Evolutionary conservation across 306 rosid species (phyloP), one percentile per base, ranked within the genome.

Genomic region (Herpetospermum pedunculosum): DNA sequence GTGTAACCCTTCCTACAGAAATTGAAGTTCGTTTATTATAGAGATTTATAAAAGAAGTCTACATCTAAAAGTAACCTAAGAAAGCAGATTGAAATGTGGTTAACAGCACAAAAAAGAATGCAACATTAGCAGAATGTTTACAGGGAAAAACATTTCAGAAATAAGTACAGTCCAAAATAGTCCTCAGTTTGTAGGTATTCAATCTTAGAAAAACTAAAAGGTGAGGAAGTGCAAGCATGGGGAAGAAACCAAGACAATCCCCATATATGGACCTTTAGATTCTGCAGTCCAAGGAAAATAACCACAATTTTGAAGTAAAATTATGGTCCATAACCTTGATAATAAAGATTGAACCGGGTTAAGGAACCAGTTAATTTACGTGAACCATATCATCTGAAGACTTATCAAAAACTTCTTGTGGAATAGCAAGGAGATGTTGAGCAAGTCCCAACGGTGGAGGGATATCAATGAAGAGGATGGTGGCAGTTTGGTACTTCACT

Each of bases 1-100:
- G 72, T 19, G 83, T 87, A 88, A 81, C 97, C 97, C 92, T 73
- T 89, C 87, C 99, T 91, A 72, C 71, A 75, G 16, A 44, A 75
- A 30, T 35, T 15, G 16, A 21, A 37, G 43, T 40, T 58, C 58
- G 44, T 16, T 57, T 6, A 43, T 43, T 63, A n/a, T 34, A 18
- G 38, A 28, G 38, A 28, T 9, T 55, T 15, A 60, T 60, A 60
- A 60, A 30, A 60, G 44, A 32, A 60, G 44, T 16, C 14, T 60
- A 1, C 43, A 18, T 34, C 26, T 30, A 34, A 32, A 65, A 65
- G 11, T 35, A 65, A 19, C 34, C 52, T 19, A 23, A 40, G 19
- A 65, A 65, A 40, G 52, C 72, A 65, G 52, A 65, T n/a, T 40
- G 49, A 23, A 2, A 64, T 37, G 71, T 32, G 15, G n/a, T n/a